phyloP scores from a whole-genome alignment of 2,329 filamentous ascomycete genomes.

The Arthrobotrys pseudoclavata region DNA sequence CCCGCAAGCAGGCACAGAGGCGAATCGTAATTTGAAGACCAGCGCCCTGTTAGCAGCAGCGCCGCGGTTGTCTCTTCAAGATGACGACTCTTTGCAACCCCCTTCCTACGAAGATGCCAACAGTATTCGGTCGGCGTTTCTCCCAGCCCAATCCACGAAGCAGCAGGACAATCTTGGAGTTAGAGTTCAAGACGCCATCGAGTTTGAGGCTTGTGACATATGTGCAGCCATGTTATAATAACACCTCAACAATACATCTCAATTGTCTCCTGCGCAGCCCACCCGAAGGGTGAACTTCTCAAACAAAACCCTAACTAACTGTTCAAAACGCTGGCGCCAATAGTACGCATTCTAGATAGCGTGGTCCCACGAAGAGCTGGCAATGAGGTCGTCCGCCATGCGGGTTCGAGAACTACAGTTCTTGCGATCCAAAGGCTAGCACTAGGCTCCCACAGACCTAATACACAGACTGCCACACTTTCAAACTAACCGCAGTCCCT shows the following conservation, averaged over 20 bases:
- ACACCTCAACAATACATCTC: slow-evolving; percentile 10
- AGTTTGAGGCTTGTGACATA: slow-evolving; percentile 49
- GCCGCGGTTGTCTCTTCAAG: slow-evolving; percentile 29
- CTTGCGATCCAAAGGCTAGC: slow-evolving; percentile 40
- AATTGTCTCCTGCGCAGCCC: too few relatives aligned
- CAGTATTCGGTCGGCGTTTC: slow-evolving; percentile 40
- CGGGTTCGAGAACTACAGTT: slow-evolving; percentile 30
- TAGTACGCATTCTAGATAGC: slow-evolving; percentile 49
- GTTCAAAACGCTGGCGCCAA: neutral
- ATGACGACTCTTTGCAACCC: slow-evolving; percentile 24
- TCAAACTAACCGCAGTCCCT: slow-evolving; percentile 34
- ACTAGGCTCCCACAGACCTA: slow-evolving; percentile 22
- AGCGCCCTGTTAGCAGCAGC: slow-evolving; percentile 36
- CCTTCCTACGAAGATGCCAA: slow-evolving; percentile 55
- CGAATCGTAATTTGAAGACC: slow-evolving; percentile 7
- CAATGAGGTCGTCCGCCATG: slow-evolving; percentile 39
- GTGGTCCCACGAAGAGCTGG: slow-evolving; percentile 28
- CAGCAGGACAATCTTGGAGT: slow-evolving; percentile 29
- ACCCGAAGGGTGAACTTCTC: too few relatives aligned
- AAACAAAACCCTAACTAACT: neutral
- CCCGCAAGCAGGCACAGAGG: neutral
- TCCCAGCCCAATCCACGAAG: neutral
- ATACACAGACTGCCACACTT: neutral
- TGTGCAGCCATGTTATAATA: neutral
- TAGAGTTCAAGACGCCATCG: slow-evolving; percentile 34